Evolutionary conservation across 2,329 filamentous ascomycete genomes (phyloP), one percentile per base, ranked within the genome.

Genomic region (Thyridium curvatum): DNA sequence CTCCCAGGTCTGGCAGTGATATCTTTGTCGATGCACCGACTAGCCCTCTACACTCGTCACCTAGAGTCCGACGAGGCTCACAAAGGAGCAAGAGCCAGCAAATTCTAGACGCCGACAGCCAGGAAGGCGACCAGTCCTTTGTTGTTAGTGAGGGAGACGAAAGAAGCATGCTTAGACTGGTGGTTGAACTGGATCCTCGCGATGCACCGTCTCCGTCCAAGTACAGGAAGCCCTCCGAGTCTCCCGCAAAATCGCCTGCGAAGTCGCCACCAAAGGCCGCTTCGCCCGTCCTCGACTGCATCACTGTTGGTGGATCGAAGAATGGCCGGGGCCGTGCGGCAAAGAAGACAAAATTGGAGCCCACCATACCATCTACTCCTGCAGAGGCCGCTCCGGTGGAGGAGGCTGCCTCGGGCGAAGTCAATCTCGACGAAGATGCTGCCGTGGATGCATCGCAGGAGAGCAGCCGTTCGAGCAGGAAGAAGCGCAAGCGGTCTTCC

Each of bases 1-100:
- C 65, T 6, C 63, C 66, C 2, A 69, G 56, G 36, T 68, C 66
- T 3, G 65, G 61, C 15, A 58, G 60, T 6, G 66, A 73, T n/a
- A 62, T 65, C 15, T 74, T 68, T 47, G 62, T 72, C 30, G 72
- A 77, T 51, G 71, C 70, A 12, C 60, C 58, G 32, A 67, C 60
- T 28, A 74, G 66, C 39, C 69, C 68, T 8, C 42, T 55, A 21
- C 52, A 48, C 4, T 48, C 53, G 16, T 51, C 49, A 12, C 59
- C 53, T 14, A 56, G 47, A 33, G 41, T 30, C 18, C 49, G 43
- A 39, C 17, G 30, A 38, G 28, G 18, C 18, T 4, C 13, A 12
- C 14, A 26, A 12, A 3, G 18, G 18, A 7, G 12, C 35, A 8
- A 30, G 31, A 14, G 28, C 15, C 9, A n/a, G 26, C 10, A 16